These are phyloP conservation scores for Rhizopogon hawkerae DNA, from an alignment of 1,284 basidiomycete genomes.

Conservation along the genomic window DNA sequence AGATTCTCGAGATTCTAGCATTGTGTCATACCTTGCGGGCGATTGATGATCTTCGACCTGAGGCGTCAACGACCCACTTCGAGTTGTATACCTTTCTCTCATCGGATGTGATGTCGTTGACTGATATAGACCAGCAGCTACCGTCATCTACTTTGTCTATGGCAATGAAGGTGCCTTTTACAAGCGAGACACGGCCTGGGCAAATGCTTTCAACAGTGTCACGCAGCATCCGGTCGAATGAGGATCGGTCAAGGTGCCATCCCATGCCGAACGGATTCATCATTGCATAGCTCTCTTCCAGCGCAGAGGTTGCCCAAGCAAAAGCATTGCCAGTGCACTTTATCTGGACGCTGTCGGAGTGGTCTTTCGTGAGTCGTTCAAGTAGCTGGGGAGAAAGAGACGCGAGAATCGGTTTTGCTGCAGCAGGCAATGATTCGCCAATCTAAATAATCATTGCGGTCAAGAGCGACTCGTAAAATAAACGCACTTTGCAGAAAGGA, in stretches of 20 bases:
- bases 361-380: neutral
- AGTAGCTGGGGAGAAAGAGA: conserved; percentile 13
- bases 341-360: conserved; percentile 12
- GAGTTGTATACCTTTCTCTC: conserved; percentile 10
- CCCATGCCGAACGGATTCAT: conserved; percentile 28
- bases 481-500: neutral
- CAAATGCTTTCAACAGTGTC: conserved; percentile 7
- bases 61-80: conserved; percentile 29
- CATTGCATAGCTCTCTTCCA: conserved; percentile 26
- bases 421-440: conserved; percentile 29
- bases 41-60: conserved; percentile 28
- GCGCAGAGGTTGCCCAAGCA: conserved; percentile 20
- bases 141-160: neutral
- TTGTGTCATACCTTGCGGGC: conserved; percentile 22
- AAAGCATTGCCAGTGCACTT: conserved; percentile 29
- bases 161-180: conserved; percentile 9
- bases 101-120: conserved; percentile 3
- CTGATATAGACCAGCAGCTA: neutral
- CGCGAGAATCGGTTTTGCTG: conserved; percentile 19
- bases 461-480: neutral
- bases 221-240: conserved; percentile 27
- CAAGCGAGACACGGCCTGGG: neutral
- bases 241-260: conserved; percentile 28
- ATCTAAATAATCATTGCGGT: conserved; percentile 17
- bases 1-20: neutral